Percentiles rank a stretch among this genome's conserved stretches.
phyloP scores from a whole-genome alignment of 1,284 basidiomycete species.

The Ustilago curta region DNA sequence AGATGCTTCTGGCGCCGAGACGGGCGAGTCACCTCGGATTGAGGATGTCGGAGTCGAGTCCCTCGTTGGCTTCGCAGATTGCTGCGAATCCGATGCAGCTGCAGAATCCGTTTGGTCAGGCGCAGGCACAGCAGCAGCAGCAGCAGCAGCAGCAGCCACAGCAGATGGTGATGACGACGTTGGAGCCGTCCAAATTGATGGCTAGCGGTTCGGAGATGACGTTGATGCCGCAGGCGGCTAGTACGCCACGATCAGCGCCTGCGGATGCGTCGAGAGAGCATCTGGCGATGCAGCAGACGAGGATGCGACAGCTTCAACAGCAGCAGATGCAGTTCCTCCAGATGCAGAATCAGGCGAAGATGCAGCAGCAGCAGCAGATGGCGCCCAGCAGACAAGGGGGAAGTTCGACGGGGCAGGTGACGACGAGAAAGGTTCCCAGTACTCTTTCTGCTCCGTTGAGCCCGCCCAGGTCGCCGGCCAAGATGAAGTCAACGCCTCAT shows the following conservation, averaged over 20 bases:
- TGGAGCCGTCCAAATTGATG: slow-evolving; percentile 38
- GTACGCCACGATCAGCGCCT: slow-evolving; percentile 37
- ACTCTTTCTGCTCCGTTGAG: slow-evolving; percentile 32
- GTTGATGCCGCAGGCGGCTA: slow-evolving; percentile 25
- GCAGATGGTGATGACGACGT: slow-evolving; percentile 22
- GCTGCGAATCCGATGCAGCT: slow-evolving; percentile 53
- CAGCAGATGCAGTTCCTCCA: slow-evolving; percentile 37
- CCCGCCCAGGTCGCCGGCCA: slow-evolving; percentile 44
- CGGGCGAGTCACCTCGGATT: slow-evolving; percentile 21
- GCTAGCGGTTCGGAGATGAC: slow-evolving; percentile 7
- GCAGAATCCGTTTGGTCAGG: slow-evolving; percentile 33
- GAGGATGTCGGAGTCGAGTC: slow-evolving; percentile 30
- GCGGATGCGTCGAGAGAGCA: slow-evolving; percentile 32
- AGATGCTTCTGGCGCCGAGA: slow-evolving; percentile 29
- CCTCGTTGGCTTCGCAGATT: slow-evolving; percentile 43
- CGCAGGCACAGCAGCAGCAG: slow-evolving; percentile 13
- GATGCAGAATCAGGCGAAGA: slow-evolving; percentile 20
- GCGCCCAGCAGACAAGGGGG: slow-evolving; percentile 8
- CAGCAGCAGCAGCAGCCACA: slow-evolving; percentile 20
- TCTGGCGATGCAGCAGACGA: slow-evolving; percentile 28
- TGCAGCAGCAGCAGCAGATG: neutral
- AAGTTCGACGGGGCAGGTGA: slow-evolving; percentile 7
- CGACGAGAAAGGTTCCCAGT: slow-evolving; percentile 31
- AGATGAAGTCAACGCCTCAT: slow-evolving; percentile 57
- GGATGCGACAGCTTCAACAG: slow-evolving; percentile 43